Percentiles rank a stretch among this genome's conserved stretches.
phyloP scores from a whole-genome alignment of 306 rosid species.

The Citrullus colocynthis region DNA sequence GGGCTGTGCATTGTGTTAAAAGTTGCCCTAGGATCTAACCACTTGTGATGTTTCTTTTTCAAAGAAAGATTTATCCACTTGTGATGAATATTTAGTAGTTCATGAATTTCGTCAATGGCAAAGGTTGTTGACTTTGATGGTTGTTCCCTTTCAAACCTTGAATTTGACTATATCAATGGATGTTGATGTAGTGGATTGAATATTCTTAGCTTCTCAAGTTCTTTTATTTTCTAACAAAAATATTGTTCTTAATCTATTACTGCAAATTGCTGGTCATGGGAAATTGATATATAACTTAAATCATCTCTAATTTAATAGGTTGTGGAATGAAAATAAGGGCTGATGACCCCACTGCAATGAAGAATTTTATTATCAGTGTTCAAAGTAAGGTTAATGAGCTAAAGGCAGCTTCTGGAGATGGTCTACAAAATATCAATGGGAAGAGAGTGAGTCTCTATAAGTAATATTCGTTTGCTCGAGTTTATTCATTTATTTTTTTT shows the following conservation, averaged over 20 bases:
- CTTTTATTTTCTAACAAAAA: neutral
- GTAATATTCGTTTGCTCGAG: neutral
- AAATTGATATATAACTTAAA: neutral
- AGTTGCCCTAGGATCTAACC: neutral
- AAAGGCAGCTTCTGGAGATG: conserved; percentile 42
- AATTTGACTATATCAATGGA: neutral
- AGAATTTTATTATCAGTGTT: conserved; percentile 52
- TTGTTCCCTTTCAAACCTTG: neutral
- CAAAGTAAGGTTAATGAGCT: conserved; percentile 61
- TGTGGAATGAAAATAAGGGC: conserved; percentile 97
- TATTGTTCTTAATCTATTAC: neutral
- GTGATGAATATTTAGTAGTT: neutral
- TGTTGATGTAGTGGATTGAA: neutral
- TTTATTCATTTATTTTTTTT: neutral
- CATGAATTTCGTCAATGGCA: neutral
- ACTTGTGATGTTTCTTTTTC: no score
- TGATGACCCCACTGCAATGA: conserved; percentile 85
- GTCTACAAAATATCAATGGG: conserved; percentile 29
- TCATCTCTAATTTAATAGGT: conserved; percentile 27
- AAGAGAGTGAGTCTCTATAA: conserved; percentile 51
- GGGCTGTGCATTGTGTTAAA: neutral
- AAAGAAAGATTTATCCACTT: neutral
- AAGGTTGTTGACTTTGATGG: neutral
- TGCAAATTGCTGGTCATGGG: neutral
- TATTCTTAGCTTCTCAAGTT: neutral